phyloP scores from a whole-genome alignment of 2,329 filamentous ascomycete species.

The Sarocladium strictum region DNA sequence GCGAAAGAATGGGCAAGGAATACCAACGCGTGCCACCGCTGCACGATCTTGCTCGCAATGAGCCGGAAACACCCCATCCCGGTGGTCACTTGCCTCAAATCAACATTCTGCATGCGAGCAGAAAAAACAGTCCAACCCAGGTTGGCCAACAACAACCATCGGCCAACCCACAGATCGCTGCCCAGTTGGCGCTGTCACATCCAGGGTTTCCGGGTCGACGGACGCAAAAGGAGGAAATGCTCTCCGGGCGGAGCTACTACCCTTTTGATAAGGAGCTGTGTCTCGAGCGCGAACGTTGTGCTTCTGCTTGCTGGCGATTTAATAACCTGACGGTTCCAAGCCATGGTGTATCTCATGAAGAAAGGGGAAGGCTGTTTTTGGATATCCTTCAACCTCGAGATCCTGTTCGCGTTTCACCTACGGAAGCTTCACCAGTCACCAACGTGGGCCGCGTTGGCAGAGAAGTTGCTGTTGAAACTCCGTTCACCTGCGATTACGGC shows the following conservation, averaged over 20 bases:
- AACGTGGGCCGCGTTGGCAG: conserved; percentile 63
- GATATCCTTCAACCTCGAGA: conserved; percentile 64
- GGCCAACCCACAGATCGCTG: conserved; percentile 47
- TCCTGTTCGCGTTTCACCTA: conserved; percentile 49
- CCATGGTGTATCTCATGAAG: conserved; percentile 61
- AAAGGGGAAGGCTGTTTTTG: conserved; percentile 64
- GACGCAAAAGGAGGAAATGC: conserved; percentile 87
- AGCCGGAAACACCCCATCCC: conserved; percentile 49
- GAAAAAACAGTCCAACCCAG: conserved; percentile 41
- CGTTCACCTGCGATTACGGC: conserved; percentile 90
- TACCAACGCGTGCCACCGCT: conserved; percentile 56
- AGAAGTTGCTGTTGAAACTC: conserved; percentile 73
- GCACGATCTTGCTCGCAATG: conserved; percentile 51
- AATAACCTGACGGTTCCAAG: conserved; percentile 70
- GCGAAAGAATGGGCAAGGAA: conserved; percentile 48
- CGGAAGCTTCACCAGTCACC: conserved; percentile 43
- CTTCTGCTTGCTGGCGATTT: conserved; percentile 74
- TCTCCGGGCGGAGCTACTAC: conserved; percentile 70
- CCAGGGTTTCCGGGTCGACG: conserved; percentile 41
- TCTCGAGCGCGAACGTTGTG: conserved; percentile 80
- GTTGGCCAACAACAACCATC: conserved; percentile 28
- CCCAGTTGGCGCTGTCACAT: conserved; percentile 54
- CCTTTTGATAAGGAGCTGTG: conserved; percentile 73
- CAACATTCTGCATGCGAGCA: conserved; percentile 45
- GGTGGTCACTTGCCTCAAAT: conserved; percentile 49